Evolutionary conservation across 2,329 filamentous ascomycete genomes (phyloP), one percentile per base, ranked within the genome.

Genomic region (Nothophaeocryptopus gaeumannii): DNA sequence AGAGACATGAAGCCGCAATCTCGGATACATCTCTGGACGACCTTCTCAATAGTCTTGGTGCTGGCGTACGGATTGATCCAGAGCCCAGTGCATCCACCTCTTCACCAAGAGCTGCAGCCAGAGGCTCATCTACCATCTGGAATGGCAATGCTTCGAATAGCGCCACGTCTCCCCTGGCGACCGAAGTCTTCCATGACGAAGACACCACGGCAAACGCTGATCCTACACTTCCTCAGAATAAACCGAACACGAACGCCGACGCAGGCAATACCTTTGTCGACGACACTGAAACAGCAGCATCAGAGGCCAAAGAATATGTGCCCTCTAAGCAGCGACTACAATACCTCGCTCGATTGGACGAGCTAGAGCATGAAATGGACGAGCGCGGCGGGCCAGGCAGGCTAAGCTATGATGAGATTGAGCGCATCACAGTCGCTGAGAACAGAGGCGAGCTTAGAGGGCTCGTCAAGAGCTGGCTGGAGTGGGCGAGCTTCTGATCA

Each of bases 401-500:
- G 63, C 74, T 97, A 40, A 87, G 72, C 63, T 91, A 85, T 58
- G 77, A 80, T 1, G 93, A 97, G 69, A 95, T 97, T 69, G 84
- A 88, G 62, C 74, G 74, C 34, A 84, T 85, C 42, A 89, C 93
- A 5, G 49, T 54, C 73, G 81, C 83, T 59, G 76, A 77, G n/a
- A 78, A 83, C 39, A 54, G 49, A 55, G 80, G 84, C 58, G 81
- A 82, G 16, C 72, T 85, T 45, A 76, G 91, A 54, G 87, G 88
- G 59, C 92, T 96, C 69, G 76, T 96, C 39, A 88, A 88, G 52
- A 88, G 83, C 62, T 97, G 92, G 92, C 88, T 96, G 69, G 91
- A 96, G 56, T 77, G 82, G 77, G 80, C 80, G 61, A 76, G 77
- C 66, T 81, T 84, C 65, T 82, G 65, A 77, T 32, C 20, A 4